These are phyloP conservation scores for Rickenella mellea DNA, from an alignment of 768 basidiomycete genomes.

Conservation along the genomic window DNA sequence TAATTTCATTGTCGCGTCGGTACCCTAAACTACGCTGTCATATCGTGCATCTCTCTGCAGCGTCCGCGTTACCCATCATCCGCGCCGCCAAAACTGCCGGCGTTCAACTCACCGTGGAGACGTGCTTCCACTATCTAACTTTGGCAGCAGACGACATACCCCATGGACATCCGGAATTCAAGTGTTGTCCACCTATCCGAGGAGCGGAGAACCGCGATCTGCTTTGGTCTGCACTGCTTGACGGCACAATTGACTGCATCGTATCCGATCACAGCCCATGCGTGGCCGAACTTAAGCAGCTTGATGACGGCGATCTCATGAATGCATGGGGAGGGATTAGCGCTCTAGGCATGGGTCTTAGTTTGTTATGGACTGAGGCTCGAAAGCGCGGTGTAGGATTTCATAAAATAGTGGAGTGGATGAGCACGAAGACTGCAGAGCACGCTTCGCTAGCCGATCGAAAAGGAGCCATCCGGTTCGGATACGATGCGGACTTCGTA, in stretches of 20 bases:
- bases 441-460: constrained; percentile 61
- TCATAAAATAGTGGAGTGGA: constrained; percentile 65
- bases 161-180: constrained; percentile 73
- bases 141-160: constrained; percentile 69
- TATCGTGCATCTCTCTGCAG: constrained; percentile 91
- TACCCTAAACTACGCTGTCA: constrained; percentile 74
- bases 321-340: constrained; percentile 92
- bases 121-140: constrained; percentile 94
- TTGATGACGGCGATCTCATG: constrained; percentile 75
- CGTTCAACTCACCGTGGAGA: constrained; percentile 81
- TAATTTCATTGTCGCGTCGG: constrained; percentile 51
- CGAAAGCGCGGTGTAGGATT: constrained; percentile 48
- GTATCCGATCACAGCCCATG: constrained; percentile 98
- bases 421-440: constrained; percentile 59
- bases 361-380: constrained; percentile 84
- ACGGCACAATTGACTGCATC: constrained; percentile 82
- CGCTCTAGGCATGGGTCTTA: constrained; percentile 81
- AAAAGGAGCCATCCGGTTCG: constrained; percentile 69
- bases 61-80: constrained; percentile 70
- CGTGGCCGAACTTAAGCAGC: constrained; percentile 66
- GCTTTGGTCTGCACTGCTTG: constrained; percentile 75
- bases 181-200: constrained; percentile 94
- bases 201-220: constrained; percentile 57
- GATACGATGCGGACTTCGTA: constrained; percentile 80
- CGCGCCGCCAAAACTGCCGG: constrained; percentile 56